phyloP scores from a whole-genome alignment of 257 asterid species.

The Plectranthus barbatus region DNA sequence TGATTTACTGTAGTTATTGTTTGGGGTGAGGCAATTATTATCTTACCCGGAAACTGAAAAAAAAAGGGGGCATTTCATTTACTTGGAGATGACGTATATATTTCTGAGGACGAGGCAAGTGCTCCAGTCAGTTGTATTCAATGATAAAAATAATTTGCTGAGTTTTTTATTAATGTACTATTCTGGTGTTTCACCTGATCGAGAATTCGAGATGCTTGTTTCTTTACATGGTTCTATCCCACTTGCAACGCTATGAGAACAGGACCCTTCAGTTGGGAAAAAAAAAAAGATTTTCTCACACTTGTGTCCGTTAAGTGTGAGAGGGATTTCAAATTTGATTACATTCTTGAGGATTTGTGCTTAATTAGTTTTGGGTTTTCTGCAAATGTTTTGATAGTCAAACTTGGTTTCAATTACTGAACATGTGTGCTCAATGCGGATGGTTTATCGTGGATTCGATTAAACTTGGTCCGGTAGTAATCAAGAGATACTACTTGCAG shows the following conservation, averaged over 20 bases:
- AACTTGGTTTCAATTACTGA: background rate
- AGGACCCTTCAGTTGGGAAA: no score
- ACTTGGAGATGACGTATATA: no score
- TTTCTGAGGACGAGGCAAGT: no score
- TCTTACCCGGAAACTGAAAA: background rate
- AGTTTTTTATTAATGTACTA: no score
- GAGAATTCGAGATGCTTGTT: background rate
- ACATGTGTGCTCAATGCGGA: background rate
- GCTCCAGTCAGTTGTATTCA: no score
- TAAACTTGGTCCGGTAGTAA: background rate
- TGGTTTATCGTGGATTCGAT: background rate
- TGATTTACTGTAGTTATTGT: background rate
- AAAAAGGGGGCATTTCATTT: background rate
- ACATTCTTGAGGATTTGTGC: background rate
- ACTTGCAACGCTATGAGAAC: background rate
- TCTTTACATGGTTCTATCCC: background rate
- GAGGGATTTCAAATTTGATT: background rate
- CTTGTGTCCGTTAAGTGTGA: background rate
- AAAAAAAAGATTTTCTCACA: background rate
- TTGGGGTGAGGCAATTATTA: background rate
- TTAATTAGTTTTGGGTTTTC: background rate
- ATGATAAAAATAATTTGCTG: background rate
- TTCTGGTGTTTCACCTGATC: no score
- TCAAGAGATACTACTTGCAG: constrained; percentile 22
- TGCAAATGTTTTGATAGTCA: background rate